phyloP scores from a whole-genome alignment of 805 yeast species.

The Wickerhamomyces kurtzmanii region DNA sequence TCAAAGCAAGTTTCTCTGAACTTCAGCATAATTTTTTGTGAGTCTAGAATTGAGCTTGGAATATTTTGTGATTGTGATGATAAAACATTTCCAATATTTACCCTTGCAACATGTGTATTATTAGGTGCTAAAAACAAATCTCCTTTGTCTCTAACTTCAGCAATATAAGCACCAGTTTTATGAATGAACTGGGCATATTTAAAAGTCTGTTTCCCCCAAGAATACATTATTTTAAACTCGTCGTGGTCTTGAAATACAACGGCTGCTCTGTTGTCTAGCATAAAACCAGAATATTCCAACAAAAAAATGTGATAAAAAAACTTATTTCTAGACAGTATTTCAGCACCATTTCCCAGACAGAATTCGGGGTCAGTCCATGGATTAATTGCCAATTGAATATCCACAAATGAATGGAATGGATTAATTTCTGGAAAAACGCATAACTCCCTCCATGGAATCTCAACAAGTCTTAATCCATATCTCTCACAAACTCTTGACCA shows the following conservation, averaged over 20 bases:
- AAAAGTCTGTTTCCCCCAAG: slow-evolving; percentile 87
- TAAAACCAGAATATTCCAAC: slow-evolving; percentile 60
- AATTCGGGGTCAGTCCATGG: slow-evolving; percentile 65
- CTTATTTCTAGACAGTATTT: slow-evolving; percentile 36
- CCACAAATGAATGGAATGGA: slow-evolving; percentile 84
- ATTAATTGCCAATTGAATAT: slow-evolving; percentile 51
- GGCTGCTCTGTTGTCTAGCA: slow-evolving; percentile 75
- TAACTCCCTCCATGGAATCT: slow-evolving; percentile 86
- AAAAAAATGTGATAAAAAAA: slow-evolving; percentile 74
- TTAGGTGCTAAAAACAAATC: slow-evolving; percentile 80
- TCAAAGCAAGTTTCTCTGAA: slow-evolving; percentile 56
- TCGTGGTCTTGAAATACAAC: slow-evolving; percentile 40
- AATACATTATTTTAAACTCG: slow-evolving; percentile 61
- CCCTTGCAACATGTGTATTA: slow-evolving; percentile 70
- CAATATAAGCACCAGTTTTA: slow-evolving; percentile 79
- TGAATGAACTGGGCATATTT: slow-evolving; percentile 86
- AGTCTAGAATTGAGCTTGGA: slow-evolving; percentile 37
- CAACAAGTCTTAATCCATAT: slow-evolving; percentile 74
- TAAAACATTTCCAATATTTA: slow-evolving; percentile 35
- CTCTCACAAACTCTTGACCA: slow-evolving; percentile 82
- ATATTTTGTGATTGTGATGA: slow-evolving; percentile 19
- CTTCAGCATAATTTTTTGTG: slow-evolving; percentile 64
- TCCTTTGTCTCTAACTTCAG: slow-evolving; percentile 75
- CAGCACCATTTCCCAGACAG: slow-evolving; percentile 20
- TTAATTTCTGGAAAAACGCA: slow-evolving; percentile 66